Conservation (phyloP, 192 early-diverging fungal genomes). For the Linnemannia hyalina region DNA sequence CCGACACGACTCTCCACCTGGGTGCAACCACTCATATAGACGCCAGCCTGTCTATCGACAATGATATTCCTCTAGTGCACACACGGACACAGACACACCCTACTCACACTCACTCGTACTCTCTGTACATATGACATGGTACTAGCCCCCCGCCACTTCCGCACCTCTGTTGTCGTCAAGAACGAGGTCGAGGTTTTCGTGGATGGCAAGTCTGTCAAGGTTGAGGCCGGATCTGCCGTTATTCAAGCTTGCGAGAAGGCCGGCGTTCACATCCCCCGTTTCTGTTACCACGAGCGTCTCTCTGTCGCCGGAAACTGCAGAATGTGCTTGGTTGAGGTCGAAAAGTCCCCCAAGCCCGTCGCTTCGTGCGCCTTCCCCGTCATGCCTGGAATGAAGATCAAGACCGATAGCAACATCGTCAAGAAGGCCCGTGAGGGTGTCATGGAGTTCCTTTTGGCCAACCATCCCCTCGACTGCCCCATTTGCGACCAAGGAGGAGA, state of each 20-base stretch:
- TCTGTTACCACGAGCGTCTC: conserved; percentile 83
- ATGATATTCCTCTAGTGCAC: background rate
- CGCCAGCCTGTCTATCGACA: background rate
- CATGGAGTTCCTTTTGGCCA: conserved; percentile 94
- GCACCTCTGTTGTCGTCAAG: conserved; percentile 59
- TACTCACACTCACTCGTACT: background rate
- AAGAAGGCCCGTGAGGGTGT: conserved; percentile 97
- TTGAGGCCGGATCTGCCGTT: conserved; percentile 92
- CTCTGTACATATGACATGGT: background rate
- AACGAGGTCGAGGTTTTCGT: conserved; percentile 91
- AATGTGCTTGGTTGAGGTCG: conserved; percentile 99
- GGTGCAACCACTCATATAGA: background rate
- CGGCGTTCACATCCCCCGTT: conserved; percentile 89
- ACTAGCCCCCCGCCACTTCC: conserved; percentile 57
- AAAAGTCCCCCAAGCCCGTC: conserved; percentile 94
- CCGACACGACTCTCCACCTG: background rate
- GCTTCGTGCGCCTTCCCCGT: conserved; percentile 99
- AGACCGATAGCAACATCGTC: conserved; percentile 94
- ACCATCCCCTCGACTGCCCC: conserved; percentile 98
- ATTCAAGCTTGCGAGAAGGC: conserved; percentile 99
- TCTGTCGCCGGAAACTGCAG: conserved; percentile 99
- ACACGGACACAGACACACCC: background rate
- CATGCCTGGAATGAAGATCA: conserved; percentile 96
- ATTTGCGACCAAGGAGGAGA: conserved; percentile 99
- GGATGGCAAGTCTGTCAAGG: conserved; percentile 89